phyloP scores from a whole-genome alignment of 805 yeast genomes.

The Saccharomycopsis lassenensis region DNA sequence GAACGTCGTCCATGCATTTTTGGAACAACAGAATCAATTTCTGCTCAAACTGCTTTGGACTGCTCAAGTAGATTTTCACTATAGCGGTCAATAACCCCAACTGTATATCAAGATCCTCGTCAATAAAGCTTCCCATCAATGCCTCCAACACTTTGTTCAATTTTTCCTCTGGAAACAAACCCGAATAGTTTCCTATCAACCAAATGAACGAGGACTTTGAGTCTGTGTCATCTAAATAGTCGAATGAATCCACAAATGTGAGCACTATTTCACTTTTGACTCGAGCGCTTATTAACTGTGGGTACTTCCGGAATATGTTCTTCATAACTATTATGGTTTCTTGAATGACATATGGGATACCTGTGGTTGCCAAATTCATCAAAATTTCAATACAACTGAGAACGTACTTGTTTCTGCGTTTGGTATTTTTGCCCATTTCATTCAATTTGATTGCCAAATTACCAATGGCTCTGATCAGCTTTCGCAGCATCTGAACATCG shows the following conservation, averaged over 20 bases:
- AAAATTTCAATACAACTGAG: slow-evolving; percentile 58
- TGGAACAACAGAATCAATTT: slow-evolving; percentile 50
- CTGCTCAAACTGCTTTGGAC: slow-evolving; percentile 43
- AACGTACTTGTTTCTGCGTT: too few species aligned
- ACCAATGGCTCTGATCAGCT: slow-evolving; percentile 84
- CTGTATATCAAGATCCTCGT: slow-evolving; percentile 68
- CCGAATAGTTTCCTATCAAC: slow-evolving; percentile 69
- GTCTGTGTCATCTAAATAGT: slow-evolving; percentile 61
- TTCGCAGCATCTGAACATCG: slow-evolving; percentile 76
- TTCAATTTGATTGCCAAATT: slow-evolving; percentile 73
- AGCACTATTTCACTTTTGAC: slow-evolving; percentile 3
- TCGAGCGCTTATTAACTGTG: slow-evolving; percentile 25
- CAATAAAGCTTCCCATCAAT: slow-evolving; percentile 37
- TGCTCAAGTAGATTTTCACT: slow-evolving; percentile 52
- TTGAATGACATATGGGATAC: slow-evolving; percentile 64
- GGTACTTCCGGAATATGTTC: slow-evolving; percentile 69
- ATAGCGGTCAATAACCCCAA: slow-evolving; percentile 61
- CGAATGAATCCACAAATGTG: slow-evolving; percentile 25
- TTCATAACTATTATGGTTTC: slow-evolving; percentile 70
- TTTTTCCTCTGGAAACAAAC: slow-evolving; percentile 27
- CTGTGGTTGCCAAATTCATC: slow-evolving; percentile 47
- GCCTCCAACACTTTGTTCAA: too few species aligned
- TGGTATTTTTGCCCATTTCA: slow-evolving; percentile 41
- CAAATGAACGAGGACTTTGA: slow-evolving; percentile 71
- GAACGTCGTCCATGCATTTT: slow-evolving; percentile 59